Evolutionary conservation across 1,284 basidiomycete genomes (phyloP).

Genomic region (Rhodotorula sp.): DNA sequence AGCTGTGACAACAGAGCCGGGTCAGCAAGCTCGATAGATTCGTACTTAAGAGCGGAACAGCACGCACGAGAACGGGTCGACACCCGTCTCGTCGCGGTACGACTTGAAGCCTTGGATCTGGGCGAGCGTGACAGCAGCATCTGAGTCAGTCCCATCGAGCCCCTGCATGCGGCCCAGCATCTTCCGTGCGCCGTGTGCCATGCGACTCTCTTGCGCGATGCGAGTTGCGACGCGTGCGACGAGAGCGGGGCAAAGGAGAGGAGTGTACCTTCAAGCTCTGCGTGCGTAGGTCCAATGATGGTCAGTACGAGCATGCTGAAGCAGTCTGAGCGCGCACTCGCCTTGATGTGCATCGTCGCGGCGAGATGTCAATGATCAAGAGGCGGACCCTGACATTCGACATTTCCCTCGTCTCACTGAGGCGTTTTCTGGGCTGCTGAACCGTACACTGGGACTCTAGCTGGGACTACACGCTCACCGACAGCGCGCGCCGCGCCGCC

Average conservation of each 20-base stretch:
- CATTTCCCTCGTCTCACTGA: too few species aligned
- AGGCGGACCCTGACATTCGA: too few species aligned
- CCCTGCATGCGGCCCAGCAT: neutral
- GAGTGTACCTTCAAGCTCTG: constrained; percentile 29
- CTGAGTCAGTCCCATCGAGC: neutral
- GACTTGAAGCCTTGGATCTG: constrained; percentile 97
- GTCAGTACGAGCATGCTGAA: neutral
- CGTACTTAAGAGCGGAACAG: neutral
- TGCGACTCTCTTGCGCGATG: neutral
- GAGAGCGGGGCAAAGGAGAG: neutral
- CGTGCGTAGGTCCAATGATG: too few species aligned
- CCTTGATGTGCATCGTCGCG: constrained; percentile 10
- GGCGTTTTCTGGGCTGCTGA: too few species aligned
- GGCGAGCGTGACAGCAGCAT: neutral
- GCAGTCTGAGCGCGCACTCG: neutral
- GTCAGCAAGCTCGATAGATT: neutral
- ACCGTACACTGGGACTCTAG: too few species aligned
- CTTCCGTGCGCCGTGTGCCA: neutral
- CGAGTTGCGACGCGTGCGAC: neutral
- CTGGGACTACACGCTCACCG: too few species aligned
- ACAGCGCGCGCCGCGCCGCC: too few species aligned
- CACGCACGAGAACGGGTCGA: constrained; percentile 54
- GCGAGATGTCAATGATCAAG: too few species aligned
- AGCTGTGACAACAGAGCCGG: constrained; percentile 54
- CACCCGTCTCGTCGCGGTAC: constrained; percentile 63